Conservation (phyloP, 2,329 filamentous ascomycete genomes). For the Cordyceps javanica region DNA sequence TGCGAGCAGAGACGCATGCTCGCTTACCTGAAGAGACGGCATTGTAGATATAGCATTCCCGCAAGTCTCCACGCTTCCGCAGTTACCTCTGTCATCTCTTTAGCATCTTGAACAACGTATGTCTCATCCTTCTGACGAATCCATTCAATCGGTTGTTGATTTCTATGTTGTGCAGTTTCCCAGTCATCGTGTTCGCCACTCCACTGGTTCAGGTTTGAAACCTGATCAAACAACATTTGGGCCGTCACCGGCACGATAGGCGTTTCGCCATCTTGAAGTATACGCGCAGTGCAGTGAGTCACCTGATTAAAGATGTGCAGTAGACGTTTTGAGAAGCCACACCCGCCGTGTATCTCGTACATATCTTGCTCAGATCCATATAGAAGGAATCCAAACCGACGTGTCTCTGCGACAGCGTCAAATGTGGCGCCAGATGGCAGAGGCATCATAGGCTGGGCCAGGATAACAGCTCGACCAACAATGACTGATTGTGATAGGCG, state of each 20-base stretch:
- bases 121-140: conserved; percentile 21
- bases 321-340: conserved; percentile 35
- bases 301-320: conserved; percentile 32
- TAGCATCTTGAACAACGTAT: conserved; percentile 22
- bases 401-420: conserved; percentile 23
- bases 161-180: conserved; percentile 15
- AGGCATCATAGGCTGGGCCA: conserved; percentile 33
- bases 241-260: conserved; percentile 27
- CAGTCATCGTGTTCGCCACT: conserved; percentile 24
- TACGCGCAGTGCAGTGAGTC: conserved; percentile 29
- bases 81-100: conserved; percentile 34
- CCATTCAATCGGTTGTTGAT: conserved; percentile 23
- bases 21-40: conserved; percentile 31
- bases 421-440: conserved; percentile 24
- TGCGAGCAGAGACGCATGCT: neutral
- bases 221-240: conserved; percentile 21
- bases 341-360: conserved; percentile 35
- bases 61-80: conserved; percentile 37
- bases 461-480: conserved; percentile 32
- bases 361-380: conserved; percentile 30
- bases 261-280: conserved; percentile 28
- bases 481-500: conserved; percentile 34
- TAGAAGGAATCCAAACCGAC: conserved; percentile 33
- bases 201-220: conserved; percentile 30
- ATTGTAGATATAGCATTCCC: conserved; percentile 33